phyloP scores from a whole-genome alignment of 352 stramenopile genomes.

The Phytophthora fragariae region DNA sequence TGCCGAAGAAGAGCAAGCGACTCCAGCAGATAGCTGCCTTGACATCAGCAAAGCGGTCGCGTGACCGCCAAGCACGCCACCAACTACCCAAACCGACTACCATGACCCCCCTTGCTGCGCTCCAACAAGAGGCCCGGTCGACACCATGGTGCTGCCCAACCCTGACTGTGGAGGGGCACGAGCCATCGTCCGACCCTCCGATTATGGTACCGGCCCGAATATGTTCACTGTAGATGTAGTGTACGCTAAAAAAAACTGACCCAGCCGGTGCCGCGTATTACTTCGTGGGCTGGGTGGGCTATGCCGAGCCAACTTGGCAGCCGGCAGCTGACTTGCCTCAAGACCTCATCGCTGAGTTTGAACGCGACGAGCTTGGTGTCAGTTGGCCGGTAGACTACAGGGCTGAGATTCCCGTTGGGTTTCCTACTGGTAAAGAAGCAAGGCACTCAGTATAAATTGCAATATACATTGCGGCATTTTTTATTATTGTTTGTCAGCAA shows the following conservation, averaged over 20 bases:
- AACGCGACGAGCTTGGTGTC: neutral
- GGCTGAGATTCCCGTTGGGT: neutral
- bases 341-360: neutral
- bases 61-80: neutral
- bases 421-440: neutral
- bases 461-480: no score
- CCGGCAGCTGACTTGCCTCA: neutral
- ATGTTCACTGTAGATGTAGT: no score
- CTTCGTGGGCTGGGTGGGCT: neutral
- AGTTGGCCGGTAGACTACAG: neutral
- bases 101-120: neutral
- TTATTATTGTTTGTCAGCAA: no score
- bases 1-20: neutral
- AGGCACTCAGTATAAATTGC: no score
- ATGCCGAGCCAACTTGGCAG: neutral
- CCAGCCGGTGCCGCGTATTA: neutral
- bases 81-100: neutral
- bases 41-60: neutral
- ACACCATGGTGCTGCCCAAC: neutral
- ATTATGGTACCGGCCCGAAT: no score
- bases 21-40: neutral
- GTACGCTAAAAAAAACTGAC: neutral
- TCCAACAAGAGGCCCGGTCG: neutral
- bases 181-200: neutral
- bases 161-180: no score